A percentile compares a stretch with the other conserved stretches of the same genome.
Conservation (phyloP, 805 yeast genomes). For the Torulaspora delbrueckii region DNA sequence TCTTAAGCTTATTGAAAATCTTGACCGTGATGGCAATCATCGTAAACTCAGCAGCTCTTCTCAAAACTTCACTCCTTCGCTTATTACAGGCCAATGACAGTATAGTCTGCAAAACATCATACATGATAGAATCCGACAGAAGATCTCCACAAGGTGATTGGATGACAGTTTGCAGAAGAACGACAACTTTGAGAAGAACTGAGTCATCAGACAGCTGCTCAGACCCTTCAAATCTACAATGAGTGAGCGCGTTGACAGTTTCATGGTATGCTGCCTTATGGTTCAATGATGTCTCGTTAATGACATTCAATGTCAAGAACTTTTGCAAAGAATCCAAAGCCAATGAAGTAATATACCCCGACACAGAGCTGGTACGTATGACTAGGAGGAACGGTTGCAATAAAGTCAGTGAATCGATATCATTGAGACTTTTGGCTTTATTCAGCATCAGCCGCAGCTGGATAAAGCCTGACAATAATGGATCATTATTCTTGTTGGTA, state of each 20-base stretch:
- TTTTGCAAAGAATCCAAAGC: conserved; percentile 74
- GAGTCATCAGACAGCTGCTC: conserved; percentile 92
- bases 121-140: conserved; percentile 76
- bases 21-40: conserved; percentile 63
- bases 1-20: conserved; percentile 57
- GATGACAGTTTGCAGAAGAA: conserved; percentile 63
- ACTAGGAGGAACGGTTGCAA: conserved; percentile 83
- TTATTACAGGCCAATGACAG: conserved; percentile 88
- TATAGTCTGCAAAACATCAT: conserved; percentile 87
- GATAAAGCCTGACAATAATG: conserved; percentile 71
- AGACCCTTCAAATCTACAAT: conserved; percentile 92
- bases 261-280: conserved; percentile 53
- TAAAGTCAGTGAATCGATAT: conserved; percentile 66
- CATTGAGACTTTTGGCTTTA: conserved; percentile 46
- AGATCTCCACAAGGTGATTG: conserved; percentile 57
- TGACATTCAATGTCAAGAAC: conserved; percentile 63
- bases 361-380: conserved; percentile 75
- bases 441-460: conserved; percentile 69
- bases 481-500: conserved; percentile 38
- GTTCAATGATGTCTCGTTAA: conserved; percentile 52
- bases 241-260: conserved; percentile 61
- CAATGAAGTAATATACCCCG: conserved; percentile 79
- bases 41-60: conserved; percentile 85
- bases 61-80: conserved; percentile 80
- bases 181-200: conserved; percentile 75